Conservation (phyloP, 208 protist species). For the Trypanosomatidae sp. region DNA sequence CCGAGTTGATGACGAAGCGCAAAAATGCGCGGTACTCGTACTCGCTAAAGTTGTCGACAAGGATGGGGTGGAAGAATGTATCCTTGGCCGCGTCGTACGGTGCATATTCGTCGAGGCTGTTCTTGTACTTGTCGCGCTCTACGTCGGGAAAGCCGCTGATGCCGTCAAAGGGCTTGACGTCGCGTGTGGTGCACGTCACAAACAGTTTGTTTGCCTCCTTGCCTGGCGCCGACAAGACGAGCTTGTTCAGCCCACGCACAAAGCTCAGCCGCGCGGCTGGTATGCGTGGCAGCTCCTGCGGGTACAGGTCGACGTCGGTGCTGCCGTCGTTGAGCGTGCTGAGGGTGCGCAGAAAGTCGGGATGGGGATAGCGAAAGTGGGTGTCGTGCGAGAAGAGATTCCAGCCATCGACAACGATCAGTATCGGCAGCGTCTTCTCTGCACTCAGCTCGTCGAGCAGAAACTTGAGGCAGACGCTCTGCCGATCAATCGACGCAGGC, state of each 20-base stretch:
- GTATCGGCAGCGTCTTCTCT: constrained; percentile 69
- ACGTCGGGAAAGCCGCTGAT: constrained; percentile 74
- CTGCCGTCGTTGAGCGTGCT: constrained; percentile 60
- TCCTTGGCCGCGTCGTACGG: constrained; percentile 83
- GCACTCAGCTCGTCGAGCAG: constrained; percentile 81
- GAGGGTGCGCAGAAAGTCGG: constrained; percentile 75
- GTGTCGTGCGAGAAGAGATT: constrained; percentile 85
- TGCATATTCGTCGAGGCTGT: constrained; percentile 83
- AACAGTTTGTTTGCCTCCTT: constrained; percentile 86
- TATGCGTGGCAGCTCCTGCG: constrained; percentile 82
- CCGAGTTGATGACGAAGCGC: constrained; percentile 83
- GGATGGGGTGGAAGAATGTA: constrained; percentile 78
- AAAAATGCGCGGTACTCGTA: constrained; percentile 83
- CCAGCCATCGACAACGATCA: constrained; percentile 84
- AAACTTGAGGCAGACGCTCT: constrained; percentile 85
- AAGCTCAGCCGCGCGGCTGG: constrained; percentile 80
- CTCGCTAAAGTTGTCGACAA: constrained; percentile 82
- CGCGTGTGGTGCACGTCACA: constrained; percentile 78
- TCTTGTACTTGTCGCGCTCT: constrained; percentile 62
- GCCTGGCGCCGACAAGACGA: constrained; percentile 42
- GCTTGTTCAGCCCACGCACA: constrained; percentile 78
- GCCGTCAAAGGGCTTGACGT: constrained; percentile 85
- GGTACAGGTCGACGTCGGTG: constrained; percentile 80
- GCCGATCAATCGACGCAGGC: constrained; percentile 77
- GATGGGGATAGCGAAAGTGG: constrained; percentile 87